Evolutionary conservation across 2,329 filamentous ascomycete genomes (phyloP), one percentile per base, ranked within the genome.

Genomic region (Xylariomycetidae sp.): DNA sequence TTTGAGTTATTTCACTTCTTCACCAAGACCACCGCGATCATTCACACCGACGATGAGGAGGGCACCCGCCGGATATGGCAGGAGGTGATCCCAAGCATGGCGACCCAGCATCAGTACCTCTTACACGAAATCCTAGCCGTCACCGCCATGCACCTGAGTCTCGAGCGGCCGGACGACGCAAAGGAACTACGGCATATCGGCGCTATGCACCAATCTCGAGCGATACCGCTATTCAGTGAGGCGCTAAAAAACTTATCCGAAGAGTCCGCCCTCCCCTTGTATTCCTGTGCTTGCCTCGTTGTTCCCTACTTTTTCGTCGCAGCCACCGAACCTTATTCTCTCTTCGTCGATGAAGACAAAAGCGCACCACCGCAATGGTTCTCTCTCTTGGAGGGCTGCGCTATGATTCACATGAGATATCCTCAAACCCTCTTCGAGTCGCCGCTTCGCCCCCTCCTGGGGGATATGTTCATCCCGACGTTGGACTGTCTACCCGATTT

Each of bases 1-100:
- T 46, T 52, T 17, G 30, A 38, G 4, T 38, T 53, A 19, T 52
- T 42, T 34, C 46, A 40, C 16, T 47, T 50, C 28, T 53, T 48
- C 33, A 39, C 29, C 37, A 37, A 31, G 14, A 30, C 36, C 6
- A 42, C 41, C 14, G 38, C 44, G 3, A 14, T 40, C 14, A 39
- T 36, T 9, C 45, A 49, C 10, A 41, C 44, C 11, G 46, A 50
- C 32, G 44, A 49, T 15, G 35, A 29, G 13, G 34, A 28, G 13
- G 30, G 37, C 3, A 36, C 40, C 3, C 16, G 34, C 10, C 30
- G 32, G 3, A 41, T 48, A 10, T 54, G 45, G 46, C 36, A 33
- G 4, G 43, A 45, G 16, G 15, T 16, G 12, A 37, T 54, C 7
- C 32, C 41, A 2, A 41, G 42, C 8, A 33, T 54, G 17, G 48